Percentiles rank a stretch among this genome's conserved stretches.
phyloP scores from a whole-genome alignment of 1,284 basidiomycete genomes.

The Marasmius tenuissimus region DNA sequence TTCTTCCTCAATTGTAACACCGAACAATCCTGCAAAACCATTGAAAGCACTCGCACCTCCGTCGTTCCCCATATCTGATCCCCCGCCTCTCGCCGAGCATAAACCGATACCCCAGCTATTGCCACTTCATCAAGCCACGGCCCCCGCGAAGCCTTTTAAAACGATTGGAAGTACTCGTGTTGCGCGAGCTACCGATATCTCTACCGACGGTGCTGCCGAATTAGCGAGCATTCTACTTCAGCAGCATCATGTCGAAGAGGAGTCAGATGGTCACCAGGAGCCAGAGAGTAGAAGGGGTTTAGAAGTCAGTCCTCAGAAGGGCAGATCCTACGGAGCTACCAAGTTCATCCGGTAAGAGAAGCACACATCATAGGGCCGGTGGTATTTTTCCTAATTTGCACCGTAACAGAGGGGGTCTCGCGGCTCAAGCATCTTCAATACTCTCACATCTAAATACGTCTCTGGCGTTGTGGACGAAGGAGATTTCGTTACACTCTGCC shows the following conservation, averaged over 20 bases:
- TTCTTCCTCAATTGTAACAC: background rate
- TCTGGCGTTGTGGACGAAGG: background rate
- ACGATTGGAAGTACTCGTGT: constrained; percentile 1
- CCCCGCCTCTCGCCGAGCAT: background rate
- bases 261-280: background rate
- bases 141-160: background rate
- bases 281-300: background rate
- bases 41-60: background rate
- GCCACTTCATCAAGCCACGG: background rate
- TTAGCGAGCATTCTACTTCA: background rate
- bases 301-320: background rate
- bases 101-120: background rate
- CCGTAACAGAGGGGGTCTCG: background rate
- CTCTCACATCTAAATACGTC: background rate
- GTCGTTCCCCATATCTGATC: background rate
- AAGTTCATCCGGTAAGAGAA: background rate
- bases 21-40: background rate
- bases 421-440: background rate
- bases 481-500: background rate
- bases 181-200: background rate
- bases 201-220: background rate
- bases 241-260: background rate
- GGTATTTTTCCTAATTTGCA: background rate
- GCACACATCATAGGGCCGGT: background rate
- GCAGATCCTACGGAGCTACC: background rate